Conservation (phyloP, 1,284 basidiomycete species). For the Caloboletus inedulis region DNA sequence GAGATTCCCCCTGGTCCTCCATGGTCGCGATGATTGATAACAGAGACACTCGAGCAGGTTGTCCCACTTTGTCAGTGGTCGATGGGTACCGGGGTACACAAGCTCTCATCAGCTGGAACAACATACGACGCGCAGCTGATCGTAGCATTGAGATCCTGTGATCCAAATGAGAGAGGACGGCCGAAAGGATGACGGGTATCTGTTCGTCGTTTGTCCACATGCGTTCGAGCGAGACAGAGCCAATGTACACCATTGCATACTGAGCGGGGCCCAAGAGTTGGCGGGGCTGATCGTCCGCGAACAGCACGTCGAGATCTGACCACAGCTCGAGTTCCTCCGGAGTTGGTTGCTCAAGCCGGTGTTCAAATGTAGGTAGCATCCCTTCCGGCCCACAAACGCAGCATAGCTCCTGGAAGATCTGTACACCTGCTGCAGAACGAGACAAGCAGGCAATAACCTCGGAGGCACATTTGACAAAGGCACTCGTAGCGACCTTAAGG, state of each 20-base stretch:
- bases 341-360: constrained; percentile 65
- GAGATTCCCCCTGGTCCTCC: constrained; percentile 54
- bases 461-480: constrained; percentile 78
- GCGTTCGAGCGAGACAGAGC: constrained; percentile 78
- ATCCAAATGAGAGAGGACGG: constrained; percentile 82
- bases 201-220: constrained; percentile 72
- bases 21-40: constrained; percentile 52
- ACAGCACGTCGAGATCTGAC: constrained; percentile 72
- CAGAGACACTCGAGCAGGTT: constrained; percentile 46
- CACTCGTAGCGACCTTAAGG: constrained; percentile 74
- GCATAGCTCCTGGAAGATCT: constrained; percentile 82
- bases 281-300: constrained; percentile 65
- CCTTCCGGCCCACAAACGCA: constrained; percentile 80
- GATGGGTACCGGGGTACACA: constrained; percentile 76
- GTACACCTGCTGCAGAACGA: constrained; percentile 69
- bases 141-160: constrained; percentile 71
- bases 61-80: constrained; percentile 49
- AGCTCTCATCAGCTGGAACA: constrained; percentile 78
- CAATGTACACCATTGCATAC: constrained; percentile 84
- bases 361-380: constrained; percentile 75
- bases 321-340: constrained; percentile 69
- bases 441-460: constrained; percentile 85
- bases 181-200: constrained; percentile 77
- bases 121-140: constrained; percentile 65
- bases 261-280: constrained; percentile 76